Base-by-base conservation (phyloP, 495 filamentous ascomycete genomes). In the Xylaria flabelliformis region DNA sequence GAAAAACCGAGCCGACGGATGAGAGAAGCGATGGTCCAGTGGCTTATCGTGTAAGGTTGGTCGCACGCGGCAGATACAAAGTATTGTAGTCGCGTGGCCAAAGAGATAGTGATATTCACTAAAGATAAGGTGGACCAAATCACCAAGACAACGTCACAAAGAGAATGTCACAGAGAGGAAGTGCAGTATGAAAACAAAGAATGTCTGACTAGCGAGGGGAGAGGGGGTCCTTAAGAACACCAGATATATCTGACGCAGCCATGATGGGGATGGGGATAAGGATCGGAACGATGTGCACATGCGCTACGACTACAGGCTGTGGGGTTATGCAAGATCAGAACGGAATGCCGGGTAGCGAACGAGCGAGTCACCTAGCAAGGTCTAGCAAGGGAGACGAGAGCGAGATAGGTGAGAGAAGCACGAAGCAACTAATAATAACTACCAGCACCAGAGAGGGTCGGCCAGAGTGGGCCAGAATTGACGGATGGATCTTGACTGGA, bases 221-320 rank as follows among this genome's bases (percentile, higher is more conserved):
- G 15, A n/a, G 24, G 67, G n/a, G n/a, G 32, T 21, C 32, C 55
- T 59, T 59, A 69, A 61, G 24, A 41, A 39, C 39, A 26, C 3
- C 21, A 26, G 55, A 29, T 42, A 36, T 48, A 59, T 61, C 67
- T 59, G 67, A 62, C 41, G 29, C 39, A 61, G 67, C 53, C 67
- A 69, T 62, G 67, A 69, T 62, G 67, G 55, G 56, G 24, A n/a
- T 13, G 6, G 44, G 55, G 29, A 50, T 13, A 15, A 29, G 55
- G 29, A 50, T 12, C 48, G 6, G 32, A 36, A 44, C 17, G 8
- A 48, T 42, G 62, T 62, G 42, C 17, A 29, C 13, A 46, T 26
- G 39, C 21, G 34, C 36, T 59, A 69, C 67, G 36, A 46, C 41
- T 48, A 69, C 53, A 41, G 67, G 21, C 17, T 61, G 67, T 48